Evolutionary conservation across 1,284 basidiomycete species (phyloP), one percentile per base, ranked within the genome.

Genomic region (Hortiboletus rubellus): DNA sequence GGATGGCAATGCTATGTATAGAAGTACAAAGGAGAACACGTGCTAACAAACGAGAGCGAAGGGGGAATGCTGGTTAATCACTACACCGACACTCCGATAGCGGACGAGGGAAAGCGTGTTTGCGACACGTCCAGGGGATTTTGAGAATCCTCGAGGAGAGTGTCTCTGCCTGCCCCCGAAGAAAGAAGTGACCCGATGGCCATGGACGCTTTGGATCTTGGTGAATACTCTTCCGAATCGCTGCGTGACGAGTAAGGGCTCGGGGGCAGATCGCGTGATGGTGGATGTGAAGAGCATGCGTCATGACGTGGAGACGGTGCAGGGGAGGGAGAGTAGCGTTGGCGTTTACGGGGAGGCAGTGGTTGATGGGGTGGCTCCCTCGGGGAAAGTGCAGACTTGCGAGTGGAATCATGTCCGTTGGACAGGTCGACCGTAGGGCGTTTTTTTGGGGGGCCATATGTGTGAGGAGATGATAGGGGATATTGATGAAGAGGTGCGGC

Each of bases 331-430:
- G 77, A 77, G 22, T 66, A 60, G 52, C 83, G 82, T 52, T 77
- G 77, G 46, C 83, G 82, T 74, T 83, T 84, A 24, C 68, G 64
- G 38, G 69, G 56, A 14, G 69, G 72, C 52, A 68, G 72, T 33
- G 51, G 33, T 17, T 60, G 64, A 38, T 61, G 56, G 12, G 57
- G 53, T 6, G 63, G 55, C 3, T 74, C 69, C 41, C 72, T 71
- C 7, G 59, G 46, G 2, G 59, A 56, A 31, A 54, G 55, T 3
- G 48, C 36, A 37, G 57, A 48, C 50, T 40, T 58, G 58, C 46
- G 50, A 33, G 59, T 3, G n/a, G 61, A 55, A 30, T 60, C 61
- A 37, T 52, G 64, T 46, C 54, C 61, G 42, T 53, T 63, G 55
- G 60, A 50, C 49, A 51, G 34, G 36, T 69, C 61, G 47, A 37